phyloP scores from a whole-genome alignment of 208 protist species.

The Acanthamoeba triangularis region DNA sequence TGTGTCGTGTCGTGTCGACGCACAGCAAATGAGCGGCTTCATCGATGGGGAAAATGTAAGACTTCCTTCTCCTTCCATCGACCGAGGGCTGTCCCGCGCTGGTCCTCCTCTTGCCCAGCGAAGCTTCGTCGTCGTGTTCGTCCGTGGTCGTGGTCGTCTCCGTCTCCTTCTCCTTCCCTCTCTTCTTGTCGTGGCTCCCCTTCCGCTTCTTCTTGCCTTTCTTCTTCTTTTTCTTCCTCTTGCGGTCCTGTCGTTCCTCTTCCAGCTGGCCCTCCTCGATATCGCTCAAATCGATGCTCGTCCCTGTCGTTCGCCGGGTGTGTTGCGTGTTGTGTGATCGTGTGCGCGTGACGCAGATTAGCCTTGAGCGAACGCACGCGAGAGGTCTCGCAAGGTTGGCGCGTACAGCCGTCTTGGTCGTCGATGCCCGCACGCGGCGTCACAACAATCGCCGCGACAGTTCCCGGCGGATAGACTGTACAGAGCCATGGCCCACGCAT shows the following conservation, averaged over 20 bases:
- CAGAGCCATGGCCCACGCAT: background rate
- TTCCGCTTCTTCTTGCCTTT: background rate
- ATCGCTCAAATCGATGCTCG: slow-evolving; percentile 25
- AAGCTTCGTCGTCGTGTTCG: too few relatives aligned
- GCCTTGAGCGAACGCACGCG: background rate
- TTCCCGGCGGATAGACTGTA: background rate
- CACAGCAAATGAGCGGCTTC: background rate
- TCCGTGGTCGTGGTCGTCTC: background rate
- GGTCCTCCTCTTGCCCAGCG: background rate
- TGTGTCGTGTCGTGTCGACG: background rate
- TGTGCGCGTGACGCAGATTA: background rate
- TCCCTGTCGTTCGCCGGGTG: background rate
- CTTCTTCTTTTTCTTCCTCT: background rate
- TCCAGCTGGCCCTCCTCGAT: background rate
- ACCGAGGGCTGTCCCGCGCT: too few relatives aligned
- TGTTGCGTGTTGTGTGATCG: background rate
- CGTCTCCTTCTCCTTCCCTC: background rate
- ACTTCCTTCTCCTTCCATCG: background rate
- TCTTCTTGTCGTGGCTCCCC: background rate
- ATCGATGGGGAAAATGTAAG: slow-evolving; percentile 1
- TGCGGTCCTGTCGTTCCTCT: background rate
- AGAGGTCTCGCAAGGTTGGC: background rate
- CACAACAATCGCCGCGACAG: background rate
- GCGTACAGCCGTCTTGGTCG: background rate
- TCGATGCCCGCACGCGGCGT: background rate